Evolutionary conservation across 73 alveolate species (phyloP).

Genomic region (Tetrahymena malaccensis): DNA sequence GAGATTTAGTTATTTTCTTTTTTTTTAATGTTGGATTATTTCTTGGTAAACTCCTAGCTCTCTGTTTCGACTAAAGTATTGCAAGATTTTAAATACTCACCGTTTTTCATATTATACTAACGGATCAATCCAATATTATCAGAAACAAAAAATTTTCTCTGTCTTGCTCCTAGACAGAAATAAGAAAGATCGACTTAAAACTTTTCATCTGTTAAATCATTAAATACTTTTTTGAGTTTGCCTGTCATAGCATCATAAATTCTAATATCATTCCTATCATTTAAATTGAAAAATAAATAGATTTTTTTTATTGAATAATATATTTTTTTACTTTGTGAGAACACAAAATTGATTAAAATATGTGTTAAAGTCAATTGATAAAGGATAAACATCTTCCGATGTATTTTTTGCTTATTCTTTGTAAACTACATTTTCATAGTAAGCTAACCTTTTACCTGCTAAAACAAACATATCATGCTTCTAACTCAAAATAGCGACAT

Average conservation of each 20-base stretch:
- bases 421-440: constrained; percentile 24
- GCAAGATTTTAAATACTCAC: constrained; percentile 43
- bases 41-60: constrained; percentile 48
- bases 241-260: constrained; percentile 86
- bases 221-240: constrained; percentile 62
- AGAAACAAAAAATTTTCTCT: constrained; percentile 79
- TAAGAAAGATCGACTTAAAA: constrained; percentile 70
- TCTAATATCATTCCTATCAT: constrained; percentile 59
- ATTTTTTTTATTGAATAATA: neutral
- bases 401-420: constrained; percentile 8
- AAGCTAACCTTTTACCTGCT: constrained; percentile 23
- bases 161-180: constrained; percentile 74
- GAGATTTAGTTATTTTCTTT: constrained; percentile 44
- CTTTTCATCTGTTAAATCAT: constrained; percentile 74
- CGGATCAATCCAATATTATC: constrained; percentile 82
- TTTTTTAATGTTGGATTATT: constrained; percentile 53
- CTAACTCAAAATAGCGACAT: neutral
- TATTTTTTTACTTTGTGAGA: constrained; percentile 36
- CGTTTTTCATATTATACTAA: constrained; percentile 84
- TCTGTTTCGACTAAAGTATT: constrained; percentile 48
- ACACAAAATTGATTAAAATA: constrained; percentile 68
- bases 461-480: constrained; percentile 30
- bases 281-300: neutral
- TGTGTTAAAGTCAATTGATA: constrained; percentile 71
- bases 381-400: constrained; percentile 69